Conservation (phyloP, 164 flowering plant genomes). For the Dillenia turbinata region DNA sequence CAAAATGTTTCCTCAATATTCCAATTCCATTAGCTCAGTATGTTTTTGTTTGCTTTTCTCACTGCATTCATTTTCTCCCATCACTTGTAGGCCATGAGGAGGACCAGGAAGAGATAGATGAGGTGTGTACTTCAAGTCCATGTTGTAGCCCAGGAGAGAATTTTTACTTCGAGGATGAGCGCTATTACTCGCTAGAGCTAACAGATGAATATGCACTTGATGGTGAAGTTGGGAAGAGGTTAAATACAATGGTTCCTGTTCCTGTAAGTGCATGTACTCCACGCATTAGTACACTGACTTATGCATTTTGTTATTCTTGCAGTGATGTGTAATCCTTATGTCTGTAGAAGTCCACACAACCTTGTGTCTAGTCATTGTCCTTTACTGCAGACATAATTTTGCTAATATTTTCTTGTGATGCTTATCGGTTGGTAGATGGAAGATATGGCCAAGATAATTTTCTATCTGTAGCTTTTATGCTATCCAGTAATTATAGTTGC, state of each 20-base stretch:
- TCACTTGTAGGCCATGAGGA: constrained; percentile 25
- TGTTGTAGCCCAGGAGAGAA: constrained; percentile 42
- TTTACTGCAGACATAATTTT: too few relatives aligned
- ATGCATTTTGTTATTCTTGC: too few relatives aligned
- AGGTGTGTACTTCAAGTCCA: constrained; percentile 24
- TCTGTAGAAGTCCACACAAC: too few relatives aligned
- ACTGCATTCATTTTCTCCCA: too few relatives aligned
- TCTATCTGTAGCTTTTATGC: too few relatives aligned
- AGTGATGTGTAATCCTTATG: too few relatives aligned
- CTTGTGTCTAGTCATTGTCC: too few relatives aligned
- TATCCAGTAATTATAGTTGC: too few relatives aligned
- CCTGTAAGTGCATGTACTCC: constrained; percentile 34
- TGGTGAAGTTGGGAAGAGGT: constrained; percentile 48
- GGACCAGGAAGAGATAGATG: constrained; percentile 26
- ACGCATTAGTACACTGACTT: too few relatives aligned
- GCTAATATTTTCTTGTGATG: too few relatives aligned
- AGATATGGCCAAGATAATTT: too few relatives aligned
- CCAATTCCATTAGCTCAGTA: background rate
- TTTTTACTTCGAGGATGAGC: constrained; percentile 38
- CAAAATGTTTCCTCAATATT: background rate
- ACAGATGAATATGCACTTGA: constrained; percentile 41
- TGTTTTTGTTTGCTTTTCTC: background rate
- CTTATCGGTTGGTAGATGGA: too few relatives aligned
- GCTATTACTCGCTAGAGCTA: constrained; percentile 27
- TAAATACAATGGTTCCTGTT: constrained; percentile 45